Evolutionary conservation across 2,329 filamentous ascomycete genomes (phyloP).

Genomic region (Diaporthe citriasiana): DNA sequence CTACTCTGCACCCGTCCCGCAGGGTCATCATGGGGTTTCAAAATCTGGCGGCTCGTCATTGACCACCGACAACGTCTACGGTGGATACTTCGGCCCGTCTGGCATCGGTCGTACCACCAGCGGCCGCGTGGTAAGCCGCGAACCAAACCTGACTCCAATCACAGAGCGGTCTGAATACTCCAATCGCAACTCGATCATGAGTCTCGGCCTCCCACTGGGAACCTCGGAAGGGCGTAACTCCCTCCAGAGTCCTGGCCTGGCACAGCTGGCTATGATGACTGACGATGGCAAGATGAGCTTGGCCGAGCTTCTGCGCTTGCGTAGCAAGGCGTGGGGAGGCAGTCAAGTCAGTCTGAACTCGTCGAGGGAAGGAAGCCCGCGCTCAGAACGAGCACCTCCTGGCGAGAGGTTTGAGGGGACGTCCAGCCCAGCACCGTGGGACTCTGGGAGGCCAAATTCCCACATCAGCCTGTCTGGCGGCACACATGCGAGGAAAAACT

Average conservation of each 20-base stretch:
- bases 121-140: conserved; percentile 80
- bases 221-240: conserved; percentile 61
- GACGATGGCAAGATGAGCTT: conserved; percentile 81
- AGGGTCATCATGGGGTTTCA: conserved; percentile 59
- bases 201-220: conserved; percentile 69
- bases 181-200: conserved; percentile 91
- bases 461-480: conserved; percentile 36
- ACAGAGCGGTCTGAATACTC: conserved; percentile 97
- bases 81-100: conserved; percentile 89
- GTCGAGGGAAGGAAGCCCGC: conserved; percentile 65
- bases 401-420: conserved; percentile 59
- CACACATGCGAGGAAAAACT: conserved; percentile 62
- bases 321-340: conserved; percentile 84
- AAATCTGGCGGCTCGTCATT: conserved; percentile 47
- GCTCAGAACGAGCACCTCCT: conserved; percentile 59
- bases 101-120: conserved; percentile 79
- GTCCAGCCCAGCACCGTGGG: conserved; percentile 56
- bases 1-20: conserved; percentile 75
- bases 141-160: conserved; percentile 95
- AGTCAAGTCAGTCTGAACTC: conserved; percentile 82
- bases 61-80: conserved; percentile 63
- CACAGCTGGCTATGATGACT: conserved; percentile 79
- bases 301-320: conserved; percentile 78
- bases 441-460: conserved; percentile 45
- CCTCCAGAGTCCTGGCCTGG: conserved; percentile 79